Evolutionary conservation across 371 early-diverging fungal genomes (phyloP).

Genomic region (Syncephalis fuscata): DNA sequence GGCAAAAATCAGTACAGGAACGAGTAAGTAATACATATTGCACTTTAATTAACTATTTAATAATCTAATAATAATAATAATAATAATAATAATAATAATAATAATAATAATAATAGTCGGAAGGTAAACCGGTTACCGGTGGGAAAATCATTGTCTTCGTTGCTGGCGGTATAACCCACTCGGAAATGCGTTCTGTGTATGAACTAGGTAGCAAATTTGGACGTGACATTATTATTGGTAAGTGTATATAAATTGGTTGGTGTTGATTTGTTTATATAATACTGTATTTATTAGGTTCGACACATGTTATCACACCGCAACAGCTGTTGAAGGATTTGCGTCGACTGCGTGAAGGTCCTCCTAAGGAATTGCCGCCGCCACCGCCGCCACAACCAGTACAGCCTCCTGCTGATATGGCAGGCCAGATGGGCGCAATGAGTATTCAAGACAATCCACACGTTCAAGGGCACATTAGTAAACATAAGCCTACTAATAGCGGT

Average conservation of each 20-base stretch:
- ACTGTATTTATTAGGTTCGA: conserved; percentile 32
- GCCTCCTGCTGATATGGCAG: not conserved
- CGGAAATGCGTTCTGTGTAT: conserved; percentile 76
- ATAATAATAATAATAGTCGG: not conserved
- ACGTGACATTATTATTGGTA: conserved; percentile 72
- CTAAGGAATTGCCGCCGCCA: not conserved
- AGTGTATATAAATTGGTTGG: conserved; percentile 2
- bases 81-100: not conserved
- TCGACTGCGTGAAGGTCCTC: conserved; percentile 13
- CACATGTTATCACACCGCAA: conserved; percentile 59
- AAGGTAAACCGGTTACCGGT: conserved; percentile 2
- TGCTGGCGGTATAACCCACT: conserved; percentile 83
- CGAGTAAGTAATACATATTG: not conserved
- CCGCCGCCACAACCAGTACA: conserved; percentile 5
- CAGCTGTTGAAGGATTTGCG: conserved; percentile 49
- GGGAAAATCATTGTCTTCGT: conserved; percentile 42
- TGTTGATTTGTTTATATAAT: not conserved
- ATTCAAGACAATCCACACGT: too few relatives aligned
- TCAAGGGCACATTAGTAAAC: too few relatives aligned
- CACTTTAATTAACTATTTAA: not conserved
- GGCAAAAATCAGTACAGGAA: conserved; percentile 3
- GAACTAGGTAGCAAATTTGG: conserved; percentile 52
- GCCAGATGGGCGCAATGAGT: too few relatives aligned
- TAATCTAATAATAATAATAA: not conserved
- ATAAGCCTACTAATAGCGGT: too few relatives aligned